phyloP scores from a whole-genome alignment of 257 asterid genomes.

The Solanum peruvianum region DNA sequence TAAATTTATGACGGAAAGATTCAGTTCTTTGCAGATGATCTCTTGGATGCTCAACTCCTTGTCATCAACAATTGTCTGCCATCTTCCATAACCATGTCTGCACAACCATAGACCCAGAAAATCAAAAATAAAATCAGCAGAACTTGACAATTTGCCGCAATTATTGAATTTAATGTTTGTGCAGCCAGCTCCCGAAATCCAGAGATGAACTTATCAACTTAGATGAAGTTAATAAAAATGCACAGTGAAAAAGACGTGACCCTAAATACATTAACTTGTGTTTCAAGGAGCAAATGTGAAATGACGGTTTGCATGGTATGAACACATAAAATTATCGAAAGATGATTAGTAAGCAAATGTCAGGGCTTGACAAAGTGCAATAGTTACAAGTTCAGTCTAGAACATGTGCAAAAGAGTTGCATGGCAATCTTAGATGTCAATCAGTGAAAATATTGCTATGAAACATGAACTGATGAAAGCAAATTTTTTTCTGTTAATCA shows the following conservation, averaged over 20 bases:
- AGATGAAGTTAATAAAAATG: not conserved
- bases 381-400: not conserved
- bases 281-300: not conserved
- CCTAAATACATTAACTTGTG: not conserved
- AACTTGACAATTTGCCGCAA: not conserved
- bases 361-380: not conserved
- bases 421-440: not conserved
- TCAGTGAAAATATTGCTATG: not conserved
- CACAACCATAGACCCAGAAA: conserved; percentile 12
- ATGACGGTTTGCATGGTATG: not conserved
- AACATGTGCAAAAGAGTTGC: not conserved
- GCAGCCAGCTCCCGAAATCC: not conserved
- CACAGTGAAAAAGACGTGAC: not conserved
- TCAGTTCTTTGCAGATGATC: conserved; percentile 79
- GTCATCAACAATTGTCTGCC: conserved; percentile 97
- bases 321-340: not conserved
- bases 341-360: not conserved
- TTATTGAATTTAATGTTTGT: not conserved
- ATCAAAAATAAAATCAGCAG: conserved; percentile 4
- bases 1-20: conserved; percentile 46
- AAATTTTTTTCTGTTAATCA: not conserved
- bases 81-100: conserved; percentile 98
- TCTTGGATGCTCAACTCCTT: conserved; percentile 79
- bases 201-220: not conserved
- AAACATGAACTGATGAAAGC: not conserved